phyloP scores from a whole-genome alignment of 805 yeast genomes.

The Zygosaccharomyces bisporus region DNA sequence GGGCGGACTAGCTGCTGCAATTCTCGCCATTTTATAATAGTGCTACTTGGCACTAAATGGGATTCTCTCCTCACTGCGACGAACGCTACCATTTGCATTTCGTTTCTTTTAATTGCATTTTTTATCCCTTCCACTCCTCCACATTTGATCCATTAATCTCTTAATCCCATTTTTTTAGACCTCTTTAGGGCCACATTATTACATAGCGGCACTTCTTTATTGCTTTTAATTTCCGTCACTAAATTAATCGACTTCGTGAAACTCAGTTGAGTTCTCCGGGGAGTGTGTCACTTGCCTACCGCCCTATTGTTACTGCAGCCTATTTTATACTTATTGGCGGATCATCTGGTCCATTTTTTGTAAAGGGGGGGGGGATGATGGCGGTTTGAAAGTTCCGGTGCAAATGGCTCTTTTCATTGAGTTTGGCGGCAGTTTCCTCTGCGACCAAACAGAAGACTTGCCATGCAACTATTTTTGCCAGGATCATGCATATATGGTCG shows the following conservation, averaged over 20 bases:
- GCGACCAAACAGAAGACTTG: too few relatives aligned
- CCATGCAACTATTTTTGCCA: too few relatives aligned
- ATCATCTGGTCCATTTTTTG: too few relatives aligned
- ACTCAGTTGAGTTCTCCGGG: too few relatives aligned
- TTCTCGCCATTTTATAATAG: constrained; percentile 9
- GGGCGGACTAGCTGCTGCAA: constrained; percentile 12
- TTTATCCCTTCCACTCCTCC: not conserved
- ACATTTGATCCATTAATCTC: not conserved
- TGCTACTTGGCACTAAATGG: not conserved
- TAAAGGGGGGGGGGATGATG: too few relatives aligned
- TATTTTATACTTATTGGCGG: too few relatives aligned
- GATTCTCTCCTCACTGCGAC: not conserved
- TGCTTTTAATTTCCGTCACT: not conserved
- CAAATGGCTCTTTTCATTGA: too few relatives aligned
- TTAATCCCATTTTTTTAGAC: not conserved
- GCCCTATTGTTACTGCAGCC: too few relatives aligned
- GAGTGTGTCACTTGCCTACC: not conserved
- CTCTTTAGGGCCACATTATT: not conserved
- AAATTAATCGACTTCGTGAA: too few relatives aligned
- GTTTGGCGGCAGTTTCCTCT: too few relatives aligned
- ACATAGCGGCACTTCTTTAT: not conserved
- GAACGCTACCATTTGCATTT: constrained; percentile 1
- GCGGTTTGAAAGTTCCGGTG: too few relatives aligned
- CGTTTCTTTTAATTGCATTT: not conserved
- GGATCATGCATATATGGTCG: too few relatives aligned